These are phyloP conservation scores for Trypethelium eluteriae DNA, from an alignment of 495 filamentous ascomycete species.

Conservation along the genomic window DNA sequence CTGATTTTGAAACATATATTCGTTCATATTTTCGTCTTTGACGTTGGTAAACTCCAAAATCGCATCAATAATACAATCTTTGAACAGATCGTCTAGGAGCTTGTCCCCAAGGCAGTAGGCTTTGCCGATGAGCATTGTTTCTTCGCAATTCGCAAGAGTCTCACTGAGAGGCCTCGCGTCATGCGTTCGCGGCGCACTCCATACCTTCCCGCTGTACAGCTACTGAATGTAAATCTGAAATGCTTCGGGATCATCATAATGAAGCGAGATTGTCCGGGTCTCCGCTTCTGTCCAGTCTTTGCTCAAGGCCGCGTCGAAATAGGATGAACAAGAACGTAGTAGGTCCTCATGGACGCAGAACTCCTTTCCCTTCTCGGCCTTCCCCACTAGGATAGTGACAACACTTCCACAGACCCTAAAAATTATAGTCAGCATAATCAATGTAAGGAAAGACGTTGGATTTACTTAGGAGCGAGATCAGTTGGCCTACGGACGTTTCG, in stretches of 20 bases:
- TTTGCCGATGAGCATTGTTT: background rate
- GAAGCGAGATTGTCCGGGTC: conserved; percentile 13
- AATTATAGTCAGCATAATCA: no score
- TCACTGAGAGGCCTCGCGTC: background rate
- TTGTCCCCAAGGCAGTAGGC: conserved; percentile 13
- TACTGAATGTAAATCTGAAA: conserved; percentile 18
- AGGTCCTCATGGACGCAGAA: conserved; percentile 15
- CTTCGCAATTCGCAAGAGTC: background rate
- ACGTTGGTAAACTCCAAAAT: background rate
- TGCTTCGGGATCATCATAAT: conserved; percentile 11
- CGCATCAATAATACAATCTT: conserved; percentile 16
- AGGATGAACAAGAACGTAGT: conserved; percentile 11
- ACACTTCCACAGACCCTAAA: background rate
- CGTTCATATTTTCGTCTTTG: background rate
- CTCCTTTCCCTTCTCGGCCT: background rate
- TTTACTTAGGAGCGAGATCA: background rate
- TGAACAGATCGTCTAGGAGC: conserved; percentile 8
- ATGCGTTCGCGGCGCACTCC: background rate
- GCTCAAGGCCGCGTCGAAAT: conserved; percentile 21
- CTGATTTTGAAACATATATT: no score
- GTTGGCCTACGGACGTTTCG: background rate
- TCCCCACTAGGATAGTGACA: conserved; percentile 18
- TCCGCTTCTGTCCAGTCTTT: conserved; percentile 15
- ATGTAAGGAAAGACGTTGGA: background rate
- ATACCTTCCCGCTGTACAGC: conserved; percentile 18